Evolutionary conservation across 352 stramenopile genomes (phyloP).

Genomic region (Phytophthora idaei): DNA sequence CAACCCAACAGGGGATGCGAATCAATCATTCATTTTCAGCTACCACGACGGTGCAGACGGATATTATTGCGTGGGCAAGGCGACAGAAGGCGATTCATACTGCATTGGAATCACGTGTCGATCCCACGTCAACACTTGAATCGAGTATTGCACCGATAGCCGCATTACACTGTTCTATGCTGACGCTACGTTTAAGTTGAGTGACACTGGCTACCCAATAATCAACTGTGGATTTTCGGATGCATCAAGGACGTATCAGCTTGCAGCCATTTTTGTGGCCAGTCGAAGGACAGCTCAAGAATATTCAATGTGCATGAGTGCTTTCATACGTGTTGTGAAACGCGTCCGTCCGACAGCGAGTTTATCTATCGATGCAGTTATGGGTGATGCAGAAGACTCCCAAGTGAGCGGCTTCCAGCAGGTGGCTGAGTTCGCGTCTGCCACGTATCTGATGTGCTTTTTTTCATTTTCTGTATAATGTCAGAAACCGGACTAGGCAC

Average conservation of each 20-base stretch:
- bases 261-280: neutral
- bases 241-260: neutral
- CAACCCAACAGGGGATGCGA: neutral
- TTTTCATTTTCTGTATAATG: neutral
- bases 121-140: neutral
- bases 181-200: neutral
- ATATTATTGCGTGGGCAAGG: constrained; percentile 7
- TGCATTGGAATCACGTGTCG: neutral
- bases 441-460: neutral
- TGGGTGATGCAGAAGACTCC: neutral
- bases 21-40: constrained; percentile 1
- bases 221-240: neutral
- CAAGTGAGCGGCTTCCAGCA: neutral
- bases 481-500: neutral
- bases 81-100: neutral
- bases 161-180: neutral
- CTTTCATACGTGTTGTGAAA: neutral
- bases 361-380: neutral
- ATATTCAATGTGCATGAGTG: neutral
- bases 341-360: neutral
- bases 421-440: neutral
- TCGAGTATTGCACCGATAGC: neutral
- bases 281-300: neutral
- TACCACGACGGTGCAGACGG: neutral
- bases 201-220: neutral